A percentile compares a stretch with the other conserved stretches of the same genome.
Conservation (phyloP, 768 basidiomycete species). For the Pisolithus marmoratus region DNA sequence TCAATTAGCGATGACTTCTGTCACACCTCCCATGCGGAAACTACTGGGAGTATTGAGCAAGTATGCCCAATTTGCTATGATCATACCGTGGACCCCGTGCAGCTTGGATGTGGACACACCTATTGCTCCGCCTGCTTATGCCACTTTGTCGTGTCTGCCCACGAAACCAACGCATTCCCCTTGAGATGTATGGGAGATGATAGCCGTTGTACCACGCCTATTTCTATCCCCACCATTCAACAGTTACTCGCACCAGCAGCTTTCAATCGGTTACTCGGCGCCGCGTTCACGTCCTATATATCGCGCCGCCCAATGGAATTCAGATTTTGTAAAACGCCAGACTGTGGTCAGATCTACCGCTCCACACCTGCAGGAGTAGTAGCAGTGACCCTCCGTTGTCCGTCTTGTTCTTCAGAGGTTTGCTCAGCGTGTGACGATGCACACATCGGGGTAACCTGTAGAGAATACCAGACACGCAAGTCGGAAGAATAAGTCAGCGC, state of each 20-base stretch:
- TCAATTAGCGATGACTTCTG: not conserved
- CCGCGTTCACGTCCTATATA: constrained; percentile 54
- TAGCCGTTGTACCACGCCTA: constrained; percentile 47
- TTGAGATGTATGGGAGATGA: constrained; percentile 62
- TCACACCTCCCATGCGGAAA: not conserved
- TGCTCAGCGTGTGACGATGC: constrained; percentile 55
- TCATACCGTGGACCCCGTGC: constrained; percentile 35
- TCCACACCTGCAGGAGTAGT: constrained; percentile 36
- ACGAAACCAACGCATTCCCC: constrained; percentile 56
- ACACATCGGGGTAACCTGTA: constrained; percentile 61
- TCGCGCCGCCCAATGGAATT: constrained; percentile 54
- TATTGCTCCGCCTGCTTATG: constrained; percentile 62
- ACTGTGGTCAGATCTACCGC: constrained; percentile 72
- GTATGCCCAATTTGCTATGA: constrained; percentile 55
- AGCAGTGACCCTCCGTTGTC: constrained; percentile 46
- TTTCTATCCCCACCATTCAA: constrained; percentile 50
- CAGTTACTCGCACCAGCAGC: constrained; percentile 44
- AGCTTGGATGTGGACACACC: constrained; percentile 55
- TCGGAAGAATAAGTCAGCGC: constrained; percentile 39
- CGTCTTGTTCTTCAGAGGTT: constrained; percentile 59
- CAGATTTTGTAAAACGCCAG: constrained; percentile 72
- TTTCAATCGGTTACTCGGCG: constrained; percentile 49
- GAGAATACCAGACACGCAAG: constrained; percentile 29
- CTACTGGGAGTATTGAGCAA: not conserved
- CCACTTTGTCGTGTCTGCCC: constrained; percentile 50